These are phyloP conservation scores for Pestalotiopsis sp. DNA, from an alignment of 2,329 filamentous ascomycete genomes.

Conservation along the genomic window DNA sequence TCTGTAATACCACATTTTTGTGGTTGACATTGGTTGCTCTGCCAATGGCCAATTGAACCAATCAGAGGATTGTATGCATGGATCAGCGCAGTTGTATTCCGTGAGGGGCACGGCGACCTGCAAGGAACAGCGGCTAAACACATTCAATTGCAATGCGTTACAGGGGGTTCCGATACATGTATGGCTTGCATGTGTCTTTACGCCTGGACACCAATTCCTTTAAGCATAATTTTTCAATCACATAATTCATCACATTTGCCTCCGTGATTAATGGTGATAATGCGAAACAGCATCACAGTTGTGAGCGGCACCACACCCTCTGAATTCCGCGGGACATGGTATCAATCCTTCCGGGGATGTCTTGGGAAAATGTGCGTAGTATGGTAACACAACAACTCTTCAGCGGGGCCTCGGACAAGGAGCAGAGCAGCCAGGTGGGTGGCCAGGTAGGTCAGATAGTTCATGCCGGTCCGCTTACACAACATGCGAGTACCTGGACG, in stretches of 20 bases:
- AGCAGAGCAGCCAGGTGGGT: not conserved
- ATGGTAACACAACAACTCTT: not conserved
- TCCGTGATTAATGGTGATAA: not conserved
- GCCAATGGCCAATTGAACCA: not conserved
- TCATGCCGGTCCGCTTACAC: not conserved
- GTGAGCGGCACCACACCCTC: not conserved
- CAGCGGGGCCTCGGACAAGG: not conserved
- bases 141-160: not conserved
- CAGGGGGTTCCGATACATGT: not conserved
- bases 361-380: not conserved
- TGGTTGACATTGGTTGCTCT: conserved; percentile 1
- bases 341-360: not conserved
- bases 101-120: not conserved
- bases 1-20: not conserved
- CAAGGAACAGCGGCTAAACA: conserved; percentile 6
- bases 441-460: not conserved
- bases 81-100: not conserved
- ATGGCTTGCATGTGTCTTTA: not conserved
- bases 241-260: not conserved
- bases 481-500: no score
- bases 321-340: not conserved
- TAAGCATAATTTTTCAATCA: not conserved
- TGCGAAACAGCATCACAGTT: not conserved
- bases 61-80: not conserved
- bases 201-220: not conserved